A percentile compares a stretch with the other conserved stretches of the same genome.
These are phyloP conservation scores for Malassezia pachydermatis DNA, from an alignment of 1,284 basidiomycete species.

Conservation along the genomic window DNA sequence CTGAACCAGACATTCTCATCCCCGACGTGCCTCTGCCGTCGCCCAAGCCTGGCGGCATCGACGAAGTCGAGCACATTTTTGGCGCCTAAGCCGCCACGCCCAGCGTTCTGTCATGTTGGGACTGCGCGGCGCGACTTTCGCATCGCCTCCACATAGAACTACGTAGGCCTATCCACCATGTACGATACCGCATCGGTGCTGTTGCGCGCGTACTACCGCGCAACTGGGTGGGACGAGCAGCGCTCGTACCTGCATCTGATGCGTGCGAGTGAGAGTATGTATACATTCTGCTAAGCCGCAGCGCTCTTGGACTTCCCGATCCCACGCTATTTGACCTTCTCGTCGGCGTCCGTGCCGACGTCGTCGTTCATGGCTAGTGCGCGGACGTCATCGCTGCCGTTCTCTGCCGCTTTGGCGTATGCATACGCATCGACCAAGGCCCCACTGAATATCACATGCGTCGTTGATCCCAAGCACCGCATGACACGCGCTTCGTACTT, in stretches of 20 bases:
- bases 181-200: slow-evolving; percentile 58
- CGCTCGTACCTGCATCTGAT: slow-evolving; percentile 84
- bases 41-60: slow-evolving; percentile 38
- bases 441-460: slow-evolving; percentile 49
- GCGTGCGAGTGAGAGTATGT: slow-evolving; percentile 52
- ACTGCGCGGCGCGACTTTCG: too few species aligned
- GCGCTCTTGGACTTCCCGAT: slow-evolving; percentile 69
- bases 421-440: slow-evolving; percentile 60
- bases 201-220: slow-evolving; percentile 73
- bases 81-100: slow-evolving; percentile 23
- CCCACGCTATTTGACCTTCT: slow-evolving; percentile 66
- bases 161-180: too few species aligned
- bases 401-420: slow-evolving; percentile 85
- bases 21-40: slow-evolving; percentile 22
- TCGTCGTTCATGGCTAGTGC: slow-evolving; percentile 69
- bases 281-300: slow-evolving; percentile 50
- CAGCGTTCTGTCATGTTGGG: too few species aligned
- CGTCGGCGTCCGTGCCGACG: slow-evolving; percentile 67
- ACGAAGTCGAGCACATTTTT: slow-evolving; percentile 40
- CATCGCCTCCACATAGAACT: background rate
- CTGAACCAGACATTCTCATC: background rate
- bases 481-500: slow-evolving; percentile 8
- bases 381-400: slow-evolving; percentile 77
- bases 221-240: slow-evolving; percentile 91
- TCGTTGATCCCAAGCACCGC: slow-evolving; percentile 3